Conservation (phyloP, 495 filamentous ascomycete species). For the Cairneyella variabilis region DNA sequence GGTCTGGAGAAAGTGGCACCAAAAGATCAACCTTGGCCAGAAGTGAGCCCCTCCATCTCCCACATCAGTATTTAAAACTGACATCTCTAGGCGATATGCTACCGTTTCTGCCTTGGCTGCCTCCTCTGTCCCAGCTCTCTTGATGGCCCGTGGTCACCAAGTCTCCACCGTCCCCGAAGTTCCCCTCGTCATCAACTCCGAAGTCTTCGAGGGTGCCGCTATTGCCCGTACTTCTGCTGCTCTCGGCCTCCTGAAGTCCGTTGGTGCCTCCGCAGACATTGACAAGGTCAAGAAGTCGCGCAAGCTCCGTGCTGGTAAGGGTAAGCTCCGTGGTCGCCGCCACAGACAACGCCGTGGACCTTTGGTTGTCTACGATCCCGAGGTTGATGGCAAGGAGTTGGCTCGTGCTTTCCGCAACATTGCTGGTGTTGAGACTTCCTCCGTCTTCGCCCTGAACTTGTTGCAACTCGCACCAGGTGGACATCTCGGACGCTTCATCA, state of each 20-base stretch:
- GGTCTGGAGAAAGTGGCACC: conserved; percentile 99
- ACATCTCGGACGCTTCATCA: conserved; percentile 96
- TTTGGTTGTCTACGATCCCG: conserved; percentile 91
- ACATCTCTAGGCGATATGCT: conserved; percentile 74
- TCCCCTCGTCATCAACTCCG: conserved; percentile 89
- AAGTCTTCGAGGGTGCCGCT: conserved; percentile 70
- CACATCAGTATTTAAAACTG: conserved; percentile 16
- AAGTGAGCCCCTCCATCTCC: conserved; percentile 53
- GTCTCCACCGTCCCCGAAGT: conserved; percentile 90
- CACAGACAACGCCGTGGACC: conserved; percentile 96
- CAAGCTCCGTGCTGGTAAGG: conserved; percentile 96
- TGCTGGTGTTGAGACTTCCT: conserved; percentile 93
- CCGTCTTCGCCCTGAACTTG: conserved; percentile 94
- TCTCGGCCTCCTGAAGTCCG: conserved; percentile 76
- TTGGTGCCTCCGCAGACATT: conserved; percentile 87
- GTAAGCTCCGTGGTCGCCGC: conserved; percentile 91
- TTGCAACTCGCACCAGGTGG: conserved; percentile 98
- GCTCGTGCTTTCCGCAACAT: conserved; percentile 95
- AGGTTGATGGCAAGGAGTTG: conserved; percentile 87
- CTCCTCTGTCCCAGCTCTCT: conserved; percentile 87
- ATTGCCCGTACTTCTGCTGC: conserved; percentile 88
- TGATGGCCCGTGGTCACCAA: conserved; percentile 95
- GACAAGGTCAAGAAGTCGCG: conserved; percentile 89
- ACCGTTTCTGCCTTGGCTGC: conserved; percentile 95
- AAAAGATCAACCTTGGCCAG: conserved; percentile 98